Conservation (phyloP, 2,329 filamentous ascomycete genomes). For the Aspergillus quadrilineatus region DNA sequence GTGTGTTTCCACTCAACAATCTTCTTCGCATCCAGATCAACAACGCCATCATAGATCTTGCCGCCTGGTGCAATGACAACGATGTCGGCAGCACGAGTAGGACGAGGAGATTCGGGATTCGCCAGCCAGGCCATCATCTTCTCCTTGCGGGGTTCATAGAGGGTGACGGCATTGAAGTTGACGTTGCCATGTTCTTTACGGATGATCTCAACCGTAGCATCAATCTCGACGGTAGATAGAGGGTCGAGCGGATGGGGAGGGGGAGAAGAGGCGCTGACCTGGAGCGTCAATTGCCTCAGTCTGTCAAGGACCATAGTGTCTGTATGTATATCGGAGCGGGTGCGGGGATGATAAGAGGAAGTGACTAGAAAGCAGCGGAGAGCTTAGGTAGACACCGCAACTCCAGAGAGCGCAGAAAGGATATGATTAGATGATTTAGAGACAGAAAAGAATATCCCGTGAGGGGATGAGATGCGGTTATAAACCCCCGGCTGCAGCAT, state of each 20-base stretch:
- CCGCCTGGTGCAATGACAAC: conserved; percentile 77
- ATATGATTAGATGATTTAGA: neutral
- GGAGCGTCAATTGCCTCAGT: conserved; percentile 62
- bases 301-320: conserved; percentile 59
- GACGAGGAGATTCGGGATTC: conserved; percentile 61
- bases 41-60: conserved; percentile 77
- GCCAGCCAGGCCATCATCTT: conserved; percentile 79
- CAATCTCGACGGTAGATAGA: conserved; percentile 70
- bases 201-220: conserved; percentile 66
- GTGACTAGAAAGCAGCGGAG: neutral
- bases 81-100: conserved; percentile 73
- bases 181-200: conserved; percentile 68
- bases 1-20: conserved; percentile 73
- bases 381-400: neutral
- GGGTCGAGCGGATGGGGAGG: conserved; percentile 75
- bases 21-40: conserved; percentile 67
- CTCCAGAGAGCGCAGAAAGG: no score
- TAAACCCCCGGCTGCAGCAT: conserved; percentile 9
- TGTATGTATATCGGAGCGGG: neutral
- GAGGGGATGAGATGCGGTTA: conserved; percentile 5
- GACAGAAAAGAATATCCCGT: neutral
- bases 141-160: conserved; percentile 81
- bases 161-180: conserved; percentile 81
- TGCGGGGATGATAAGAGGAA: neutral
- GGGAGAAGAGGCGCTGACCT: conserved; percentile 56